phyloP scores from a whole-genome alignment of 768 basidiomycete genomes.

The Suillus spraguei region DNA sequence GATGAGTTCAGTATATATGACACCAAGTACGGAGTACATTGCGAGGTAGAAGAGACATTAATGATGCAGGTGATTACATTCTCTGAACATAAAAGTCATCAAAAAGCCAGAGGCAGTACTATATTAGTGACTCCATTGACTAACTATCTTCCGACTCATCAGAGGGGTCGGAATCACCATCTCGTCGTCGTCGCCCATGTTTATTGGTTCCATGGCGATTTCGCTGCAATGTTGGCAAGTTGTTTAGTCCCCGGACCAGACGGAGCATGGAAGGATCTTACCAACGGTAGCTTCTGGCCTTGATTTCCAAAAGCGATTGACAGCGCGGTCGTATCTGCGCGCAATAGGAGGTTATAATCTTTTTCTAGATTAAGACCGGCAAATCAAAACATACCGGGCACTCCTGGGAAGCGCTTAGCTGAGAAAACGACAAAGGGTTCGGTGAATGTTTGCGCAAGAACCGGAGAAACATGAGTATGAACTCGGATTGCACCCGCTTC shows the following conservation, averaged over 20 bases:
- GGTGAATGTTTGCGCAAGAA: slow-evolving; percentile 84
- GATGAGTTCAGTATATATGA: slow-evolving; percentile 16
- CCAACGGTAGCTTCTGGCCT: slow-evolving; percentile 87
- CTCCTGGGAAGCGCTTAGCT: slow-evolving; percentile 94
- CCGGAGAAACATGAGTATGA: slow-evolving; percentile 69
- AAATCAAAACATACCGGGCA: slow-evolving; percentile 63
- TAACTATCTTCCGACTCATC: slow-evolving; percentile 66
- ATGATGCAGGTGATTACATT: slow-evolving; percentile 13
- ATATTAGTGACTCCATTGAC: slow-evolving; percentile 26
- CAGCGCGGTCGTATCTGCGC: slow-evolving; percentile 80
- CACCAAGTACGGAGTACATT: slow-evolving; percentile 22
- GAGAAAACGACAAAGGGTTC: slow-evolving; percentile 86
- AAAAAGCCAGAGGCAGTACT: slow-evolving; percentile 13
- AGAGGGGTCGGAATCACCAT: slow-evolving; percentile 60
- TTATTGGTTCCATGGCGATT: slow-evolving; percentile 80
- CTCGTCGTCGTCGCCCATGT: slow-evolving; percentile 55
- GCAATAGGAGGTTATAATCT: slow-evolving; percentile 24
- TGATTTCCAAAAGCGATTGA: slow-evolving; percentile 90
- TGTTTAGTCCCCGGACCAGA: slow-evolving; percentile 22
- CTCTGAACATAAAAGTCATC: slow-evolving; percentile 7
- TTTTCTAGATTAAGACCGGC: slow-evolving; percentile 16
- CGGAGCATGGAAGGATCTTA: slow-evolving; percentile 43
- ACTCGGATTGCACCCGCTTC: slow-evolving; percentile 66
- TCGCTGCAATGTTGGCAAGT: slow-evolving; percentile 49
- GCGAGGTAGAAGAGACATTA: slow-evolving; percentile 24